Evolutionary conservation across 1,284 basidiomycete genomes (phyloP).

Genomic region (Bjerkandera adusta): DNA sequence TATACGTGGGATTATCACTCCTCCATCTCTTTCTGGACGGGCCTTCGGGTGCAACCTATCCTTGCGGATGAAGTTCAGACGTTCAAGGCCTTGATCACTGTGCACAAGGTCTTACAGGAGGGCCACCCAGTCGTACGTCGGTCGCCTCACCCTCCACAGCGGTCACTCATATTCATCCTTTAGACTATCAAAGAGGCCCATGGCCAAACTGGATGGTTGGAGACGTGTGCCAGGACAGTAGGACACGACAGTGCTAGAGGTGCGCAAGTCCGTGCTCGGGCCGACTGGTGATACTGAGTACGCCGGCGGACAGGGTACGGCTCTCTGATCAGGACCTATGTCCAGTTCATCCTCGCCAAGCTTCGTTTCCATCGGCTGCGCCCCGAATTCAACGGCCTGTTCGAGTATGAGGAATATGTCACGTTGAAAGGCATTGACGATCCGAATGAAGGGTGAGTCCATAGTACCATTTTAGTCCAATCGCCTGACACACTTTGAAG

Average conservation of each 20-base stretch:
- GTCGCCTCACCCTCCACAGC: not conserved
- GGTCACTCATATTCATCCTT: constrained; percentile 4
- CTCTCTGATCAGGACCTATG: constrained; percentile 89
- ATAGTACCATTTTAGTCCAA: constrained; percentile 3
- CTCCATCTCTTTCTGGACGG: constrained; percentile 96
- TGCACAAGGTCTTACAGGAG: constrained; percentile 95
- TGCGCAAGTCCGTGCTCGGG: constrained; percentile 29
- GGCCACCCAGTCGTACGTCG: constrained; percentile 87
- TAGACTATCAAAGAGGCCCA: constrained; percentile 95
- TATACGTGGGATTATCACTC: constrained; percentile 99
- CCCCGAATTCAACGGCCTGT: constrained; percentile 94
- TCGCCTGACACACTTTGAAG: constrained; percentile 37
- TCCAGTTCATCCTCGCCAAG: constrained; percentile 93
- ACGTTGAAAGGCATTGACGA: constrained; percentile 95
- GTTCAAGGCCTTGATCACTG: constrained; percentile 94
- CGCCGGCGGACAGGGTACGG: constrained; percentile 72
- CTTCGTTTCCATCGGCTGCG: constrained; percentile 91
- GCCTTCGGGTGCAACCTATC: constrained; percentile 91
- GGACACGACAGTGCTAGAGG: constrained; percentile 79
- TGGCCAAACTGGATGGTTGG: constrained; percentile 94
- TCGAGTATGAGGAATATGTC: constrained; percentile 97
- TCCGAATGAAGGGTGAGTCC: constrained; percentile 90
- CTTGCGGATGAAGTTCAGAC: constrained; percentile 94
- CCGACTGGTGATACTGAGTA: constrained; percentile 7
- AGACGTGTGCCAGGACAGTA: constrained; percentile 90